Evolutionary conservation across 805 yeast genomes (phyloP).

Genomic region (Teunomyces aglyptinius): DNA sequence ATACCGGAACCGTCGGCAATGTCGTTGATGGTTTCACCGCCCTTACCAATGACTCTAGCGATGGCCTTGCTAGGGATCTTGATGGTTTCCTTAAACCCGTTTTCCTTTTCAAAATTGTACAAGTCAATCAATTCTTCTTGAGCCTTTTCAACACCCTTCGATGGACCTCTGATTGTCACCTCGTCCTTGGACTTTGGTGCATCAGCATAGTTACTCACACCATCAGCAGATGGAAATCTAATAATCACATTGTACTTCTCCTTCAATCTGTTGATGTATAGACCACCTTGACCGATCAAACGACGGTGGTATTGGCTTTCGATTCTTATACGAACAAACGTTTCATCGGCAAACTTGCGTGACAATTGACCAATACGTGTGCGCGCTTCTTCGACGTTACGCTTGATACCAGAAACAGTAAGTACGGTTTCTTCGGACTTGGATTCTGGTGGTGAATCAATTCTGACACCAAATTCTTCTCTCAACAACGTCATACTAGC

Average conservation of each 20-base stretch:
- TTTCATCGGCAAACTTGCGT: conserved; percentile 81
- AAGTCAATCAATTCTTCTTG: conserved; percentile 81
- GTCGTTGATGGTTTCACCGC: conserved; percentile 79
- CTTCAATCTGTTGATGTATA: conserved; percentile 78
- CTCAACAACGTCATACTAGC: conserved; percentile 63
- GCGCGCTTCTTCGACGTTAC: conserved; percentile 73
- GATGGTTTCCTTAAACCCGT: conserved; percentile 66
- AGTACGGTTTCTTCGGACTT: conserved; percentile 42
- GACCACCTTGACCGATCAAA: conserved; percentile 81
- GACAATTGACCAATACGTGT: conserved; percentile 55
- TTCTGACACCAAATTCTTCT: conserved; percentile 69
- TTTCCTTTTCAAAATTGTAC: conserved; percentile 81
- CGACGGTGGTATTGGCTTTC: conserved; percentile 78
- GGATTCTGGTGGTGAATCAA: conserved; percentile 54
- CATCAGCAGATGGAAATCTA: conserved; percentile 59
- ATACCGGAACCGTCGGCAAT: conserved; percentile 70
- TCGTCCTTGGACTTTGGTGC: conserved; percentile 55
- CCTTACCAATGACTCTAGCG: conserved; percentile 84
- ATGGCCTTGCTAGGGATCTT: conserved; percentile 71
- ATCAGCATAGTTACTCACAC: conserved; percentile 22
- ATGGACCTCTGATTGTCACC: conserved; percentile 78
- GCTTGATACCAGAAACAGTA: conserved; percentile 68
- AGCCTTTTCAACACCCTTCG: conserved; percentile 82
- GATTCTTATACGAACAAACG: conserved; percentile 58
- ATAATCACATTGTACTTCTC: conserved; percentile 83